Base-by-base conservation (phyloP, 164 flowering plant genomes). In the Protea cynaroides region DNA sequence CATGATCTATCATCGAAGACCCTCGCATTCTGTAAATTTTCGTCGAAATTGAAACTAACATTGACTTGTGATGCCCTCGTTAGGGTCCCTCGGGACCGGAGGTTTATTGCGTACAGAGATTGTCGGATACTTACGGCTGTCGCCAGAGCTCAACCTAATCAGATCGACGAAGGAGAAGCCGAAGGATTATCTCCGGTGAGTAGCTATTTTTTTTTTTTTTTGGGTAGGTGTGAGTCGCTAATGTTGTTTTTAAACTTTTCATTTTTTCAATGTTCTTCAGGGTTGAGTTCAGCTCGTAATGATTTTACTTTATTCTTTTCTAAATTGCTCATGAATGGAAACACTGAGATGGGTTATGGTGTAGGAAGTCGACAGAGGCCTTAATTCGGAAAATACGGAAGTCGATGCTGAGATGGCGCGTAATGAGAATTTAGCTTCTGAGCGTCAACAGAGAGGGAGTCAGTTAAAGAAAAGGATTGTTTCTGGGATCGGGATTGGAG, bases 401-500 rank as follows among this genome's bases (percentile, higher is more conserved):
- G 34, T 29, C 34, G 34, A 29, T 5, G 34, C 5, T 29, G 34
- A 5, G 34, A 29, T 29, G 34, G 34, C 34, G 5, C 34, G 34
- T 29, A 5, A 29, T 29, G 5, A 74, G 50, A 70, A 69, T 51
- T 55, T 65, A 12, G 71, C 17, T 62, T 63, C 68, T 7, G 84
- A 83, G 65, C 72, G 21, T 29, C 72, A 79, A 60, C 75, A 68
- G 24, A 78, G 83, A 72, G 78, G 77, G 36, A 83, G 85, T 70
- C 94, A 88, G 75, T 76, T 92, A 72, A 82, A 72, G 82, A 86
- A 87, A 58, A 81, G 97, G 62, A 64, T 92, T 58, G 55, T 86
- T 61, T 92, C 82, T 77, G 99, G 99, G 56, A 77, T 56, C 25
- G 96, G 79, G 49, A 90, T 95, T 69, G 90, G 94, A 43, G n/a